Percentiles rank a stretch among this genome's conserved stretches.
Conservation (phyloP, 768 basidiomycete genomes). For the Suillus plorans region DNA sequence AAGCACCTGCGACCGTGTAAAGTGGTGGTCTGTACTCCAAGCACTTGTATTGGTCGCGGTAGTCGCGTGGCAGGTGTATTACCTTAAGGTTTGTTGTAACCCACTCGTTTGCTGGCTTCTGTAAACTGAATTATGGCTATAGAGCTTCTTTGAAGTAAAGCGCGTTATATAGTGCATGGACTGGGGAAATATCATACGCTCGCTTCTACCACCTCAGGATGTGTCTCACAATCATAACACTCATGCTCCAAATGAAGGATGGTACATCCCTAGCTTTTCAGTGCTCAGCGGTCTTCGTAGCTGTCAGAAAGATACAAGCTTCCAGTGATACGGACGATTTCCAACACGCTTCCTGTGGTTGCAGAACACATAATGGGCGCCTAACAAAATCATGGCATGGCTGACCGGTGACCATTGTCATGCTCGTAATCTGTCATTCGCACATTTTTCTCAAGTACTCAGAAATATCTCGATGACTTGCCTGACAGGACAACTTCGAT, state of each 20-base stretch:
- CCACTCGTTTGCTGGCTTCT: neutral
- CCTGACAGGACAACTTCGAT: slow-evolving; percentile 5
- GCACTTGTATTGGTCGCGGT: slow-evolving; percentile 82
- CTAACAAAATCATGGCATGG: neutral
- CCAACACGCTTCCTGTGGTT: neutral
- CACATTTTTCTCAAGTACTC: neutral
- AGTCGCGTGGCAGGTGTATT: slow-evolving; percentile 97
- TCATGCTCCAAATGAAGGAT: neutral
- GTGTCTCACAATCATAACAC: neutral
- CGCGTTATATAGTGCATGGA: slow-evolving; percentile 60
- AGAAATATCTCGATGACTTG: neutral
- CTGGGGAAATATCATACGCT: neutral
- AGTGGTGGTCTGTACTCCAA: slow-evolving; percentile 98
- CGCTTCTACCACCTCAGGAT: neutral
- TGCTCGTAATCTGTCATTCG: neutral
- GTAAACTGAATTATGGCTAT: slow-evolving; percentile 41
- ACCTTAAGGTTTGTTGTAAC: slow-evolving; percentile 67
- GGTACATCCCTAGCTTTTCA: neutral
- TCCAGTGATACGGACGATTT: neutral
- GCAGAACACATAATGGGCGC: neutral
- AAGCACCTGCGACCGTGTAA: slow-evolving; percentile 91
- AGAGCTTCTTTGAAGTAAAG: slow-evolving; percentile 81
- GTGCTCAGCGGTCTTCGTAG: neutral
- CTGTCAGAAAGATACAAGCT: neutral
- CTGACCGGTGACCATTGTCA: neutral